Base-by-base conservation (phyloP, 176 grass and related monocot species). In the Areca catechu region DNA sequence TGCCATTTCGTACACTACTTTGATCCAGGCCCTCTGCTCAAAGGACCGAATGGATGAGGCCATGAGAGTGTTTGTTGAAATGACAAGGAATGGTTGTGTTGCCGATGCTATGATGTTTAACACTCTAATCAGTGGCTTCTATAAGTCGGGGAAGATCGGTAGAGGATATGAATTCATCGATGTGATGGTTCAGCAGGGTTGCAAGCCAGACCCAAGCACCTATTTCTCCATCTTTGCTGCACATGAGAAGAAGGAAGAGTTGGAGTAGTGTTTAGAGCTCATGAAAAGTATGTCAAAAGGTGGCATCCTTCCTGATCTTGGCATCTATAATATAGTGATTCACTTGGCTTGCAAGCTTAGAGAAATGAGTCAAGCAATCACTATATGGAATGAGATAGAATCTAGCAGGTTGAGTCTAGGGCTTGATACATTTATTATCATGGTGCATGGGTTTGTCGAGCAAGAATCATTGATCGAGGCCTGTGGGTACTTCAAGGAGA, bases 11-110 rank as follows among this genome's bases (percentile, higher is more conserved):
- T n/a, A n/a, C n/a, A n/a, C n/a, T n/a, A n/a, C n/a, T n/a, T n/a
- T n/a, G n/a, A n/a, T n/a, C n/a, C n/a, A n/a, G n/a, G n/a, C n/a
- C n/a, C n/a, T n/a, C n/a, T n/a, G n/a, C n/a, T n/a, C n/a, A n/a
- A n/a, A n/a, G n/a, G n/a, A n/a, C n/a, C n/a, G 80, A 70, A 82
- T 97, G 68, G 83, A 97, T 49, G 86, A 90, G 68, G 92, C 87
- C 12, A 83, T 91, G 80, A 18, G 69, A 56, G 50, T 97, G 83
- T 97, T 97, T 80, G 92, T 91, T 63, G 86, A 97, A 97, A 91
- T 97, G 92, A 74, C 61, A 17, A 84, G 80, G 61, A 84, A 76
- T 71, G 76, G 73, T 37, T 79, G 86, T 25, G 24, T 48, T 15
- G 80, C 83, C 0, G 92, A 97, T 80, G 56, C 83, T 0, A 57